A percentile compares a stretch with the other conserved stretches of the same genome.
Evolutionary conservation across 768 basidiomycete species (phyloP).

Genomic region (Naganishia onofrii): DNA sequence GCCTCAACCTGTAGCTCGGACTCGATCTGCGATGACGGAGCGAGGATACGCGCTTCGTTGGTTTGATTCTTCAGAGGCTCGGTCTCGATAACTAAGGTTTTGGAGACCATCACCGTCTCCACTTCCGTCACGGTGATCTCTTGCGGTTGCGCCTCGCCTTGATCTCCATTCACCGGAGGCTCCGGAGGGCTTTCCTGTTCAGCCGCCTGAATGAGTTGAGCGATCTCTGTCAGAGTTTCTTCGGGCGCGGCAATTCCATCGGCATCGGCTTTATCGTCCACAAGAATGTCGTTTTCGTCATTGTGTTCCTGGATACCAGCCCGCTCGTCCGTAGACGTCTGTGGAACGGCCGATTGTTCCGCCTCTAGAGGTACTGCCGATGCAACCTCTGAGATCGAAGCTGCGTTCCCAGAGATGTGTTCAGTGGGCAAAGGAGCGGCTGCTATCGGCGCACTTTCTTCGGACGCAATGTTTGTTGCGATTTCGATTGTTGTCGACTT

Average conservation of each 20-base stretch:
- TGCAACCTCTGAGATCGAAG: background rate
- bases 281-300: background rate
- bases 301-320: background rate
- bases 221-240: slow-evolving; percentile 10
- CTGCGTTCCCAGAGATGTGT: background rate
- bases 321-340: background rate
- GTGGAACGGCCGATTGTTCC: background rate
- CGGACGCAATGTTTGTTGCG: background rate
- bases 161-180: background rate
- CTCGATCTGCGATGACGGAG: background rate
- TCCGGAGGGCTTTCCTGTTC: background rate
- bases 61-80: background rate
- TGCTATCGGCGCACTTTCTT: background rate
- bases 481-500: background rate
- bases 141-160: background rate
- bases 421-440: background rate
- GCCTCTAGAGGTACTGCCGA: background rate
- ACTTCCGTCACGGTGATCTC: background rate
- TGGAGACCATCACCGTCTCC: background rate
- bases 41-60: background rate
- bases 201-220: slow-evolving; percentile 3
- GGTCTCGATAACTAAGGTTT: background rate
- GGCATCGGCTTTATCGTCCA: background rate
- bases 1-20: background rate
- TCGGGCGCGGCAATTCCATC: background rate